Evolutionary conservation across 2,329 filamentous ascomycete genomes (phyloP).

Genomic region (Coniochaeta sp.): DNA sequence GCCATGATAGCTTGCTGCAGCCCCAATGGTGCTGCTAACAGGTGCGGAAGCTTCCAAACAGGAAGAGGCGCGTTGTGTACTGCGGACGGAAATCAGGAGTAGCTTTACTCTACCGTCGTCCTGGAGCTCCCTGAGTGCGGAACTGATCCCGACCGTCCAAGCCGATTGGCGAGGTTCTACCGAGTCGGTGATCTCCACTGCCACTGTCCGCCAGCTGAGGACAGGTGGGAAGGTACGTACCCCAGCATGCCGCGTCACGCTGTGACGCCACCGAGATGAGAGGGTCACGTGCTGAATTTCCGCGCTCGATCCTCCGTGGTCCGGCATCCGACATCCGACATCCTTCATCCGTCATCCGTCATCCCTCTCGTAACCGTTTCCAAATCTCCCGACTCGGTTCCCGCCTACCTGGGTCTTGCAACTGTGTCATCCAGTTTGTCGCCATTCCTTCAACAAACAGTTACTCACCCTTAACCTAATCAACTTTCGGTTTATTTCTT

Average conservation of each 20-base stretch:
- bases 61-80: constrained; percentile 2
- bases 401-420: too few relatives aligned
- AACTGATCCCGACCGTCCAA: too few relatives aligned
- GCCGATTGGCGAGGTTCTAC: too few relatives aligned
- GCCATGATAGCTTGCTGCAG: constrained; percentile 21
- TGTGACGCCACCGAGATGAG: background rate
- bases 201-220: too few relatives aligned
- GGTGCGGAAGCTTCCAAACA: constrained; percentile 10
- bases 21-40: background rate
- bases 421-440: too few relatives aligned
- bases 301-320: background rate
- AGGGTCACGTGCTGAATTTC: background rate
- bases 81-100: too few relatives aligned
- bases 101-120: too few relatives aligned
- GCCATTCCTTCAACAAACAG: background rate
- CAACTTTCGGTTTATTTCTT: too few relatives aligned
- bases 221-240: background rate
- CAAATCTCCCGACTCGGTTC: background rate
- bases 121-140: too few relatives aligned
- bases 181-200: too few relatives aligned
- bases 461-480: background rate
- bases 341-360: background rate
- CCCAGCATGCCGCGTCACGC: background rate
- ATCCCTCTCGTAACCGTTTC: background rate
- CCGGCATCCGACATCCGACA: background rate